phyloP scores from a whole-genome alignment of 345 rosid genomes.

The Zanthoxylum bungeanum region DNA sequence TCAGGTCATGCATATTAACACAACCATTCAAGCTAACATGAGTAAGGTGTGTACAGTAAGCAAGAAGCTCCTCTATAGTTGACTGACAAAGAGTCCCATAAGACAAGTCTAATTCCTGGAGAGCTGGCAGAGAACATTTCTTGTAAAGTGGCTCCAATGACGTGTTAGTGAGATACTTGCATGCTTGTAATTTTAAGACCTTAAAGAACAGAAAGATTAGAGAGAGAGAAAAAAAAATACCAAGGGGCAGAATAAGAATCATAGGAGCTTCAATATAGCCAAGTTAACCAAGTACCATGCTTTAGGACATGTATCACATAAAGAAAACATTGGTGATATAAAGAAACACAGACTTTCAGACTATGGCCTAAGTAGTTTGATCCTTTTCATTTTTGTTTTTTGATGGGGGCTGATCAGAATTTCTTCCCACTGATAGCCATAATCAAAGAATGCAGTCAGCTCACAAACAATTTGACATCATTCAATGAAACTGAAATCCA shows the following conservation, averaged over 20 bases:
- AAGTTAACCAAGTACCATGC: background rate
- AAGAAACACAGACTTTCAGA: background rate
- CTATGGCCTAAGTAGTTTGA: background rate
- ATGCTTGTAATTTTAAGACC: constrained; percentile 95
- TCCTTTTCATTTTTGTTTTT: background rate
- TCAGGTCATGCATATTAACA: constrained; percentile 88
- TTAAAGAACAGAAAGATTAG: constrained; percentile 22
- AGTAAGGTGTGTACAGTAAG: constrained; percentile 84
- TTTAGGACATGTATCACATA: background rate
- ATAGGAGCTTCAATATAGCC: background rate
- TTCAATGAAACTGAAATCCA: background rate
- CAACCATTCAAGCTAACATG: constrained; percentile 96
- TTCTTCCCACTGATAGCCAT: background rate
- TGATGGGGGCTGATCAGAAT: background rate
- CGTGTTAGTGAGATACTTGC: constrained; percentile 86
- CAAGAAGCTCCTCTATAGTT: constrained; percentile 95
- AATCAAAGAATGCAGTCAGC: background rate
- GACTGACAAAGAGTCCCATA: constrained; percentile 89
- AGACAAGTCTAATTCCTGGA: constrained; percentile 87
- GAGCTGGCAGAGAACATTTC: constrained; percentile 71
- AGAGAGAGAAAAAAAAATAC: background rate
- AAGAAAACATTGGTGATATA: background rate
- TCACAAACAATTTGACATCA: background rate
- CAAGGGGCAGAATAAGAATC: background rate
- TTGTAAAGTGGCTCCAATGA: constrained; percentile 94